Evolutionary conservation across 2,329 filamentous ascomycete species (phyloP), one percentile per base, ranked within the genome.

Genomic region (Aspergillus hortae): DNA sequence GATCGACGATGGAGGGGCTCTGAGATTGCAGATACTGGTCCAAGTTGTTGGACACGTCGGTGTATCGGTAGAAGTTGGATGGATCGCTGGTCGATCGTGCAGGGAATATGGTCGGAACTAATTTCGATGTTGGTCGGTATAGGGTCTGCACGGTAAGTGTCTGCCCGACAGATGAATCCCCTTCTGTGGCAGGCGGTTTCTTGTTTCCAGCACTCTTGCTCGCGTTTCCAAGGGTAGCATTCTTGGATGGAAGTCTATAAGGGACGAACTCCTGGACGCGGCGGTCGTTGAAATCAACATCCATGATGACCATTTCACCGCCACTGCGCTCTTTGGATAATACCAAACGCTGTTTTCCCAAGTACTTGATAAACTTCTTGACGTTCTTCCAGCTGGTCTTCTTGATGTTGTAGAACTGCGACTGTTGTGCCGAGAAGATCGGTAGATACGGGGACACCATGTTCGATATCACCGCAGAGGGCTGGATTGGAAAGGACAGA

Each of bases 301-400:
- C 85, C 14, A 82, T 57, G 46, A 88, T 81, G 10, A 85, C 77
- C 0, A 81, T 83, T 62, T 88, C 85, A 33, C 84, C 80, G 4
- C 83, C 82, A 55, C 80, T 82, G 33, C 82, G 77, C 46, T 87
- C 85, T 64, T 88, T 88, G 43, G 77, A 79, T 61, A 84, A 86
- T 58, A 86, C 67, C n/a, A 87, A 71, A 15, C 75, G 66, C 44
- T 81, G 73, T 66, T 87, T 88, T 66, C 87, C 84, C 9, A 88
- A 73, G 48, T 80, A 74, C 60, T 87, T 88, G 68, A 88, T 80
- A 65, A 88, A 87, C 58, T 86, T 88, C 63, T 83, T 85, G 54
- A 85, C 79, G 55, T 82, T 87, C 70, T 88, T 88, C 82, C 82
- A 87, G 55, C 80, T 84, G 3, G 84, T 85, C 69, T 87, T 88